Evolutionary conservation across 768 basidiomycete species (phyloP).

Genomic region (Aureoboletus auriporus): DNA sequence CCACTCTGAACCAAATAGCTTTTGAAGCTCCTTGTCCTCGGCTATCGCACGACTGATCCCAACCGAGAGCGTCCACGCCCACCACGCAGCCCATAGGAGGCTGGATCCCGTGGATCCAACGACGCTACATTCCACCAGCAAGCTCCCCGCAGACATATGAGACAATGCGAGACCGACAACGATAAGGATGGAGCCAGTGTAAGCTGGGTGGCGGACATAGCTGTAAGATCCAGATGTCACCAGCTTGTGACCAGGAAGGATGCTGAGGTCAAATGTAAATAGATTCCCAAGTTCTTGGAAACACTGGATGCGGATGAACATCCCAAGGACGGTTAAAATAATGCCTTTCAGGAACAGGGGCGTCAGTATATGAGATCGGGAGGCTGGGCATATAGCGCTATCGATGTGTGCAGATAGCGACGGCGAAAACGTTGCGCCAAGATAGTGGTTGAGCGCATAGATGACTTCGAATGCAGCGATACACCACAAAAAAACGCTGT

Average conservation of each 20-base stretch:
- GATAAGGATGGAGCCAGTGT: conserved; percentile 50
- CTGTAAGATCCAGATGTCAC: conserved; percentile 48
- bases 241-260: conserved; percentile 49
- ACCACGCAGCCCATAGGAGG: conserved; percentile 40
- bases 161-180: conserved; percentile 44
- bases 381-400: conserved; percentile 30
- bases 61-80: conserved; percentile 47
- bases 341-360: conserved; percentile 46
- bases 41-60: conserved; percentile 46
- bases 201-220: conserved; percentile 54
- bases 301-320: conserved; percentile 49
- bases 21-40: conserved; percentile 48
- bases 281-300: conserved; percentile 50
- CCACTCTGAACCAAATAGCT: conserved; percentile 45
- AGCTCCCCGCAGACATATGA: conserved; percentile 44
- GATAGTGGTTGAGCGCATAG: conserved; percentile 33
- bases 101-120: conserved; percentile 30
- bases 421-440: conserved; percentile 30
- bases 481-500: conserved; percentile 46
- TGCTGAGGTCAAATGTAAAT: conserved; percentile 58
- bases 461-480: conserved; percentile 49
- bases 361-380: conserved; percentile 29
- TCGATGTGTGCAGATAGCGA: conserved; percentile 31
- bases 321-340: conserved; percentile 38
- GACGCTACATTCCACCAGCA: conserved; percentile 39